Conservation (phyloP, 1,284 basidiomycete species). For the Ganoderma sinense region DNA sequence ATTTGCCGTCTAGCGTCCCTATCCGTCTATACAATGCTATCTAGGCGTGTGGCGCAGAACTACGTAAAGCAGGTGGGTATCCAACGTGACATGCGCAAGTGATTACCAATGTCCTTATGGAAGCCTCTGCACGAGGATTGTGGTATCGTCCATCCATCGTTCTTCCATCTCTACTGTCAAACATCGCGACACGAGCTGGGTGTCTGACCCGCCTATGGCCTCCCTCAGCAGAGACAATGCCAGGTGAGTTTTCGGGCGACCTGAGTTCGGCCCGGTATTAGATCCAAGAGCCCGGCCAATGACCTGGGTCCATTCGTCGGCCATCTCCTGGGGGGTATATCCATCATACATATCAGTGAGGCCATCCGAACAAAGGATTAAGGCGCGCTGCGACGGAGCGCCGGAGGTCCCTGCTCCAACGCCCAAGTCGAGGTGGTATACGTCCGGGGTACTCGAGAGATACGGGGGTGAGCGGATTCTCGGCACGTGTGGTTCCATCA, state of each 20-base stretch:
- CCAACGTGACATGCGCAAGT: not conserved
- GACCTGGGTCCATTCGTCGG: constrained; percentile 50
- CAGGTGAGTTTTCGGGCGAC: constrained; percentile 31
- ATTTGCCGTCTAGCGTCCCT: not conserved
- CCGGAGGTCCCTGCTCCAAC: constrained; percentile 19
- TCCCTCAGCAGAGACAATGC: constrained; percentile 63
- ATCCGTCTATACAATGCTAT: not conserved
- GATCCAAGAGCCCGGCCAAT: constrained; percentile 37
- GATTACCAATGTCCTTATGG: constrained; percentile 4
- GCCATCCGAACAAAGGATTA: constrained; percentile 67
- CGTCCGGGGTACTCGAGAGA: constrained; percentile 59
- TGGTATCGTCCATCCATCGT: constrained; percentile 78
- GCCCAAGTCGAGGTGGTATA: constrained; percentile 46
- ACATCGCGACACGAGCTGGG: constrained; percentile 57
- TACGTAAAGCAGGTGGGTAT: constrained; percentile 11
- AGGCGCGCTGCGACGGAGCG: constrained; percentile 33
- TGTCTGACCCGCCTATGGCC: constrained; percentile 62
- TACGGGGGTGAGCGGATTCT: constrained; percentile 68
- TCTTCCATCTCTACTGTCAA: constrained; percentile 69
- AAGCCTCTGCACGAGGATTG: constrained; percentile 57
- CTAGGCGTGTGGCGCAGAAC: constrained; percentile 6
- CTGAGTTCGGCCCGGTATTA: constrained; percentile 27
- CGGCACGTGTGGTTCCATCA: constrained; percentile 49
- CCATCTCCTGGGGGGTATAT: constrained; percentile 43
- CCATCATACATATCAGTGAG: constrained; percentile 59